These are phyloP conservation scores for Populus ilicifolia DNA, from an alignment of 345 rosid genomes.

Conservation along the genomic window DNA sequence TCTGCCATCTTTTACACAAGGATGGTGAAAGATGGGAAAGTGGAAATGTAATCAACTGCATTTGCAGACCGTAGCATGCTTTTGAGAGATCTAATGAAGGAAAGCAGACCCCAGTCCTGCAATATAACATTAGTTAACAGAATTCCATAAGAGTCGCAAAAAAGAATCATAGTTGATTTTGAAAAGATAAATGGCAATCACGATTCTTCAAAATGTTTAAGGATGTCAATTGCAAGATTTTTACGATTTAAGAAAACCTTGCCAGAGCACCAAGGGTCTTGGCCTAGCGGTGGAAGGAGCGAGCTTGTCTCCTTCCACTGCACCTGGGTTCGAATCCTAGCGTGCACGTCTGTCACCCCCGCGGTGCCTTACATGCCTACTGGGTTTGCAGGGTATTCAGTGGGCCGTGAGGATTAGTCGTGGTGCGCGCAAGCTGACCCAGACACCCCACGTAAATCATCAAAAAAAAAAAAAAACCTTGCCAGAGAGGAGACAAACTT, in stretches of 20 bases:
- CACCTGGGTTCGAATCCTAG: too few relatives aligned
- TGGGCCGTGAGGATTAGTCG: too few relatives aligned
- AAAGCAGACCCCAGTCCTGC: slow-evolving; percentile 89
- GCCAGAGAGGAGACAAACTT: background rate
- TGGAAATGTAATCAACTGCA: slow-evolving; percentile 77
- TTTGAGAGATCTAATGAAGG: slow-evolving; percentile 71
- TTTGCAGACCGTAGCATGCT: slow-evolving; percentile 70
- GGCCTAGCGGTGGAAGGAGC: too few relatives aligned
- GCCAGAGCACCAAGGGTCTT: too few relatives aligned
- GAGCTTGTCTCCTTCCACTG: too few relatives aligned
- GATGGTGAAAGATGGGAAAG: slow-evolving; percentile 69
- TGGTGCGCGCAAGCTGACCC: too few relatives aligned
- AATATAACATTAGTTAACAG: background rate
- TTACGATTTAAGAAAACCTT: background rate
- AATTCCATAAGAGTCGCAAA: background rate
- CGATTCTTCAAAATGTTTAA: background rate
- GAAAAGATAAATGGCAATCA: too few relatives aligned
- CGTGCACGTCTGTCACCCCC: too few relatives aligned
- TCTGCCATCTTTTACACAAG: slow-evolving; percentile 71
- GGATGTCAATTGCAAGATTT: background rate
- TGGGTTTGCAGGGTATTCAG: too few relatives aligned
- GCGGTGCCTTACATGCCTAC: too few relatives aligned
- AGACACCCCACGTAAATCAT: too few relatives aligned
- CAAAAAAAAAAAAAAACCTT: too few relatives aligned
- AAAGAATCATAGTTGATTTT: background rate